Evolutionary conservation across 1,139 yeast species (phyloP), one percentile per base, ranked within the genome.

Genomic region (Hanseniaspora gamundiae): DNA sequence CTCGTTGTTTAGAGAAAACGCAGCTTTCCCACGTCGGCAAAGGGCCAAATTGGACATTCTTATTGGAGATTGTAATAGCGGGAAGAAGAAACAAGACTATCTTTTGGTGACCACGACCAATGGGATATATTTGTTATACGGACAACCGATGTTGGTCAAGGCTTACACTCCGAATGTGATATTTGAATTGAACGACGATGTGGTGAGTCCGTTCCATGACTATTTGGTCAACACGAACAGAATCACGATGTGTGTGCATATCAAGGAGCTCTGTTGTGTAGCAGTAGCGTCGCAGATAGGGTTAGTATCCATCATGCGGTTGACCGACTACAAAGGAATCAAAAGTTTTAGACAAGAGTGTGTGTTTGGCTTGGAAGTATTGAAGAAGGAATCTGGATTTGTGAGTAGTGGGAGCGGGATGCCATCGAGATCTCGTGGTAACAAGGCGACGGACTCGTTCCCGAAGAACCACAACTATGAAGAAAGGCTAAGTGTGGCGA

Each of bases 251-350:
- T 61, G 71, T 1, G 59, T 64, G 13, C 51, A 72, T 13, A 69
- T 78, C 2, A 76, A 76, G 1, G 74, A 74, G 49, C 58, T 78
- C n/a, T 69, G 68, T 54, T 70, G 76, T 48, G 61, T 71, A 31
- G 65, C 73, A 8, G 74, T 70, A 0, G 78, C 71, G 0, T 64
- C 76, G 0, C 80, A 76, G 49, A 67, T 68, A 41, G 83, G 83
- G 0, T 52, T 71, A 11, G 67, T 75, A 2, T 63, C 76, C 2
- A 57, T 78, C 2, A 60, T 76, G 56, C 58, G 83, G 39, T 55
- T 77, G 30, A 76, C 81, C 28, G 66, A 66, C 42, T 68, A 67
- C 52, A 60, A 76, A 19, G 83, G 82, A 0, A 58, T 76, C 0
- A 68, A 60, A 49, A 78, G 77, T 1, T 70, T 76, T 69, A 62